Percentiles rank a stretch among this genome's conserved stretches.
phyloP scores from a whole-genome alignment of 768 basidiomycete species.

The Russula emetica region DNA sequence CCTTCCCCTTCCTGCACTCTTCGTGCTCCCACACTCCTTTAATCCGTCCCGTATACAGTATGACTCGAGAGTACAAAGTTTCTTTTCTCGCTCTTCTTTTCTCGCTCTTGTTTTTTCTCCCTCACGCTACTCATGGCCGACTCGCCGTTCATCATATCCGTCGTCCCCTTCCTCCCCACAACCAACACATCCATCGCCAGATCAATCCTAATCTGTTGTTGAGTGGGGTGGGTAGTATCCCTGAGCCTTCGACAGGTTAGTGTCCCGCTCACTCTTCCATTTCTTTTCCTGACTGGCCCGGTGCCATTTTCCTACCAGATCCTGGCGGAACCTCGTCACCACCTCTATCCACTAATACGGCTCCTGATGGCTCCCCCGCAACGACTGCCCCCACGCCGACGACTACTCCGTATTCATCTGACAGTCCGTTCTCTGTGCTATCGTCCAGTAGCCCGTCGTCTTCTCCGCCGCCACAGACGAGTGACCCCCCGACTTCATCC shows the following conservation, averaged over 20 bases:
- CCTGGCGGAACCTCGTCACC: neutral
- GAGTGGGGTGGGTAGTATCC: neutral
- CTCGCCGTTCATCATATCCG: slow-evolving; percentile 7
- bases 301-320: neutral
- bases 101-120: slow-evolving; percentile 5
- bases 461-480: neutral
- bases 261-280: neutral
- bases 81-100: slow-evolving; percentile 14
- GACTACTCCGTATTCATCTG: neutral
- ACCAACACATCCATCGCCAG: neutral
- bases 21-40: slow-evolving; percentile 26
- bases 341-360: neutral
- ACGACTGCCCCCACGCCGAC: neutral
- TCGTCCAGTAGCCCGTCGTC: neutral
- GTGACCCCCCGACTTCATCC: neutral
- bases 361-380: neutral
- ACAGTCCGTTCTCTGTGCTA: neutral
- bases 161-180: slow-evolving; percentile 1
- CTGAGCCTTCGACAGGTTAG: neutral
- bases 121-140: slow-evolving; percentile 7
- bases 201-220: too few species aligned
- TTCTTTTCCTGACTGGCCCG: neutral
- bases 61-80: slow-evolving; percentile 5
- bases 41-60: neutral
- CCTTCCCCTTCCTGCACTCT: slow-evolving; percentile 7